A percentile compares a stretch with the other conserved stretches of the same genome.
These are phyloP conservation scores for Yamadazyma philogaea DNA, from an alignment of 805 yeast species.

Conservation along the genomic window DNA sequence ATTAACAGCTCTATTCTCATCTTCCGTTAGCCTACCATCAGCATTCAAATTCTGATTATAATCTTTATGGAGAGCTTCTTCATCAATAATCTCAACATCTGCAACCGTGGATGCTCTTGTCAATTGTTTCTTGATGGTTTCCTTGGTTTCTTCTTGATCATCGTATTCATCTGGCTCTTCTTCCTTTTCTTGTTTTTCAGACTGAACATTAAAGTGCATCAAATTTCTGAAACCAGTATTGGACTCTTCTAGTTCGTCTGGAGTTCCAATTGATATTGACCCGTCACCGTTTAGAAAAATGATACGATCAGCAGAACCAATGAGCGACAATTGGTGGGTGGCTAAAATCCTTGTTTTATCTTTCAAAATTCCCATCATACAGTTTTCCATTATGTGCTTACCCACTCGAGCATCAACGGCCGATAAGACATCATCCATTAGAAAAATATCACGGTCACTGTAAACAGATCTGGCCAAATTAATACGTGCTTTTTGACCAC, in stretches of 20 bases:
- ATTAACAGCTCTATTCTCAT: constrained; percentile 60
- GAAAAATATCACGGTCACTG: constrained; percentile 26
- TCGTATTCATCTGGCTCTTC: constrained; percentile 19
- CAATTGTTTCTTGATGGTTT: constrained; percentile 17
- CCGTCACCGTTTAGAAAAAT: constrained; percentile 33
- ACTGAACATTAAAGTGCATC: constrained; percentile 23
- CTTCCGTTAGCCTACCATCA: constrained; percentile 30
- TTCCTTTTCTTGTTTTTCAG: constrained; percentile 19
- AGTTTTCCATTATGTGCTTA: constrained; percentile 31
- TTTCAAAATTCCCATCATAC: constrained; percentile 26
- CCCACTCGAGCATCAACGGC: constrained; percentile 41
- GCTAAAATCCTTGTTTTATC: constrained; percentile 35
- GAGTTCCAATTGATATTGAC: constrained; percentile 27
- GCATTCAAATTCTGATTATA: constrained; percentile 24
- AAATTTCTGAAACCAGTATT: constrained; percentile 28
- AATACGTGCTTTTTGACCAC: constrained; percentile 38
- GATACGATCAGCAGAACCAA: constrained; percentile 31
- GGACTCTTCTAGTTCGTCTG: constrained; percentile 21
- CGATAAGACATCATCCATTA: constrained; percentile 34
- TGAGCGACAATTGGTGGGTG: constrained; percentile 34
- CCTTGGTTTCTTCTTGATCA: constrained; percentile 13
- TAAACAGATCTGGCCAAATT: constrained; percentile 38
- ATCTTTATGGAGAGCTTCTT: constrained; percentile 33
- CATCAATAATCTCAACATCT: constrained; percentile 20
- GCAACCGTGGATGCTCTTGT: constrained; percentile 25